Evolutionary conservation across 2,329 filamentous ascomycete genomes (phyloP), one percentile per base, ranked within the genome.

Genomic region (Colletotrichum sp.): DNA sequence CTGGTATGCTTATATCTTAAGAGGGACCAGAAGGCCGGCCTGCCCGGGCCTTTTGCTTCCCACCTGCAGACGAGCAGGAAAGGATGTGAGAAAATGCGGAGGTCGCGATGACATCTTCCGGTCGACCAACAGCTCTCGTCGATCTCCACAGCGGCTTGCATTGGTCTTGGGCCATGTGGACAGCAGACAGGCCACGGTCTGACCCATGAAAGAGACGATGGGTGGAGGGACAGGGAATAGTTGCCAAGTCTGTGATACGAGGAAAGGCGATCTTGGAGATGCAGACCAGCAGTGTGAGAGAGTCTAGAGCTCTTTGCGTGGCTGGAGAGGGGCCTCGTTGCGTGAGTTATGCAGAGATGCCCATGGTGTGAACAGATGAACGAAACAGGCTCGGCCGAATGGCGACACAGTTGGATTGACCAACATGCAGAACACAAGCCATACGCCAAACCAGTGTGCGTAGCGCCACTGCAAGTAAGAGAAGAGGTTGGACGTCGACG

Each of bases 191-290:
- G 34, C 30, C 72, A 60, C 28, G 21, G 63, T 18, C 65, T 39
- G 70, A 30, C 34, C 64, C 71, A 57, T 52, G 34, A 18, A 64
- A 32, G 13, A 16, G 39, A 28, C 16, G 15, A 68, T 59, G 57
- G 64, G 32, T 32, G 28, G 24, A 59, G 57, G 34, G 67, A 52
- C 67, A 61, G 21, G 70, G 65, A 65, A 64, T 39, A 52, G 16
- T 60, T 30, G 74, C 74, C 76, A 77, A 77, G 76, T 74, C 67
- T 73, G 71, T 77, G 74, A 77, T 76, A 77, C 74, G 76, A 77
- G 67, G 67, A 68, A 60, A 24, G 21, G 12, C 26, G 74, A 69
- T 73, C 70, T 73, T 68, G 70, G 57, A 55, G 59, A 69, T 73
- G 70, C 64, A 65, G 21, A 36, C 48, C 28, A 73, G 59, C 64